Evolutionary conservation across 2,329 filamentous ascomycete species (phyloP).

Genomic region (Beauveria sp.): DNA sequence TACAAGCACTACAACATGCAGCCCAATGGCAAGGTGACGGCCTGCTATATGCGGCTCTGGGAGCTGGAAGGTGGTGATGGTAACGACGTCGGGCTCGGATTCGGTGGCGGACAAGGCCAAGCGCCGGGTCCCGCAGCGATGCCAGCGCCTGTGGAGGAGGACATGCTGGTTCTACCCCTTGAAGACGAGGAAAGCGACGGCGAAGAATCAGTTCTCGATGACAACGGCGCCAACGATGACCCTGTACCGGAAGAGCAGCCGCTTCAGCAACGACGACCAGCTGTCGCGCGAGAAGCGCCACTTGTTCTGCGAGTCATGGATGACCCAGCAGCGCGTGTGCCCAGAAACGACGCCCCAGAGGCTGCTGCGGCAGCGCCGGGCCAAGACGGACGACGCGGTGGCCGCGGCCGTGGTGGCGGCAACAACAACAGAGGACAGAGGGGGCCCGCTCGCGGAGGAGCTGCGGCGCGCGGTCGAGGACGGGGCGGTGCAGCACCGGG

Average conservation of each 20-base stretch:
- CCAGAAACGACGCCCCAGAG: not conserved
- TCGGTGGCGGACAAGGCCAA: conserved; percentile 28
- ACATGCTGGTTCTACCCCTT: conserved; percentile 19
- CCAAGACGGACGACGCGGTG: conserved; percentile 21
- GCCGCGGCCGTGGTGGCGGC: conserved; percentile 17
- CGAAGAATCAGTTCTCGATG: conserved; percentile 14
- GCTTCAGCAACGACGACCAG: conserved; percentile 14
- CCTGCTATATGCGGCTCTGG: conserved; percentile 83
- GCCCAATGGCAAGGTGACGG: conserved; percentile 42
- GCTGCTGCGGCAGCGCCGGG: conserved; percentile 18
- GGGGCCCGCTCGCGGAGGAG: conserved; percentile 3
- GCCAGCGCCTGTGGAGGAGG: conserved; percentile 14
- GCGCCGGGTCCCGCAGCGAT: conserved; percentile 14
- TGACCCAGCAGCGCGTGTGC: conserved; percentile 21
- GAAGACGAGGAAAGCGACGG: conserved; percentile 25
- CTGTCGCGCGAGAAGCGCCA: conserved; percentile 48
- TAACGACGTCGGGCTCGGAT: conserved; percentile 39
- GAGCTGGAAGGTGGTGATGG: conserved; percentile 78
- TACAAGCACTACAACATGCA: conserved; percentile 80
- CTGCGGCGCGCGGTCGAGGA: conserved; percentile 6
- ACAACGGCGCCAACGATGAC: not conserved
- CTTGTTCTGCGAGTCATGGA: conserved; percentile 47
- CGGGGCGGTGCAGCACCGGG: not conserved
- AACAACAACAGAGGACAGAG: conserved; percentile 14
- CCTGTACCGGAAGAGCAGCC: not conserved